These are phyloP conservation scores for Salinomyces thailandicus DNA, from an alignment of 2,329 filamentous ascomycete species.

Conservation along the genomic window DNA sequence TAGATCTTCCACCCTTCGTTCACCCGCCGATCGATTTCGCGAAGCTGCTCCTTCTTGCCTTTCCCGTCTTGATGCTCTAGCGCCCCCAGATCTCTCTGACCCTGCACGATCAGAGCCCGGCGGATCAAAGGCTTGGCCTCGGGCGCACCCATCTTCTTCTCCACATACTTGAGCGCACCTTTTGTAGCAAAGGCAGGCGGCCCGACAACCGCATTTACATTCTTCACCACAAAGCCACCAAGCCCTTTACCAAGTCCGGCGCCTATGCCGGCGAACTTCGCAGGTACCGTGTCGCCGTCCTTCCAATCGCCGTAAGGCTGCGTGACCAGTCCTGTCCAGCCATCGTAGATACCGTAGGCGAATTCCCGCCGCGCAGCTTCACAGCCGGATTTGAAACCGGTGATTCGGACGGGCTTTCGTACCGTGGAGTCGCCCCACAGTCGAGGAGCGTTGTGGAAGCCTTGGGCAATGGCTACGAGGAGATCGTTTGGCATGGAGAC, in stretches of 20 bases:
- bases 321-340: constrained; percentile 67
- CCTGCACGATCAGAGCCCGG: constrained; percentile 23
- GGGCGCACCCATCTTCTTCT: constrained; percentile 37
- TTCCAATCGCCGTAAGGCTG: constrained; percentile 62
- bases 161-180: constrained; percentile 67
- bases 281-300: constrained; percentile 31
- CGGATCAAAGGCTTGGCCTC: constrained; percentile 21
- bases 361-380: constrained; percentile 58
- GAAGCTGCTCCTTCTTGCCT: constrained; percentile 6
- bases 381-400: constrained; percentile 62
- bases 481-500: constrained; percentile 78
- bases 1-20: constrained; percentile 24
- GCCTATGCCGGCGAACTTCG: constrained; percentile 23
- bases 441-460: constrained; percentile 76
- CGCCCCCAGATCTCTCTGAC: constrained; percentile 20
- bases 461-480: constrained; percentile 68
- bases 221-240: constrained; percentile 70
- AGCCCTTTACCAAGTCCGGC: constrained; percentile 69
- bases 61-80: constrained; percentile 8
- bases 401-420: constrained; percentile 64
- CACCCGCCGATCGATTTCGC: constrained; percentile 14
- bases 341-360: constrained; percentile 61
- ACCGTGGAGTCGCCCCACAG: constrained; percentile 78
- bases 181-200: constrained; percentile 75
- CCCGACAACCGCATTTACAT: constrained; percentile 54